phyloP scores from a whole-genome alignment of 352 stramenopile species.

The Bremia lactucae region DNA sequence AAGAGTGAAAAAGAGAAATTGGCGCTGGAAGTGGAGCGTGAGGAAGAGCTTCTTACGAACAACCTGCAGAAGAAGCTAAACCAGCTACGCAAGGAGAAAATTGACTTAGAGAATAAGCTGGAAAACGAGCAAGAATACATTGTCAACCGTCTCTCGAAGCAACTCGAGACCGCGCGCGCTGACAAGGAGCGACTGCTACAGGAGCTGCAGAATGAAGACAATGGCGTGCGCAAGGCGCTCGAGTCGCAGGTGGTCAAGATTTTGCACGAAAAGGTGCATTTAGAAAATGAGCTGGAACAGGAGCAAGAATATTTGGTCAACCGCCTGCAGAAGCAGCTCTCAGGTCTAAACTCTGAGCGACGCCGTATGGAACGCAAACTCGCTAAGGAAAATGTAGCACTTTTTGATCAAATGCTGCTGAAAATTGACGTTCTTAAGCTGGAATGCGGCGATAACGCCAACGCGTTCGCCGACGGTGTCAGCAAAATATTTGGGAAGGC shows the following conservation, averaged over 20 bases:
- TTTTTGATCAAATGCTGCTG: slow-evolving; percentile 57
- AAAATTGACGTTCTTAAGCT: slow-evolving; percentile 50
- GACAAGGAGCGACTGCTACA: slow-evolving; percentile 62
- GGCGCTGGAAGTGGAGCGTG: slow-evolving; percentile 79
- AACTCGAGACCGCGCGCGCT: slow-evolving; percentile 54
- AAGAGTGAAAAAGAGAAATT: slow-evolving; percentile 86
- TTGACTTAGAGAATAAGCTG: slow-evolving; percentile 88
- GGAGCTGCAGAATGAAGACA: slow-evolving; percentile 62
- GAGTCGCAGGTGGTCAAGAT: slow-evolving; percentile 78
- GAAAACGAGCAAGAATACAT: slow-evolving; percentile 89
- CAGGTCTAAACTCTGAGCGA: slow-evolving; percentile 52
- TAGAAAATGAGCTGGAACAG: slow-evolving; percentile 83
- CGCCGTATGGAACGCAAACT: slow-evolving; percentile 64
- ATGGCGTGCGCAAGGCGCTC: slow-evolving; percentile 45
- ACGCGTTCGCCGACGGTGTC: slow-evolving; percentile 51
- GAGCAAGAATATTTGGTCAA: slow-evolving; percentile 85
- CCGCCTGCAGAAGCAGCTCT: slow-evolving; percentile 74
- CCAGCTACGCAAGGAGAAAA: slow-evolving; percentile 80
- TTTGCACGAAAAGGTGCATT: slow-evolving; percentile 69
- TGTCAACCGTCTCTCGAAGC: slow-evolving; percentile 85
- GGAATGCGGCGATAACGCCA: slow-evolving; percentile 47
- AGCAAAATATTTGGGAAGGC: slow-evolving; percentile 30
- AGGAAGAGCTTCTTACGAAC: slow-evolving; percentile 88
- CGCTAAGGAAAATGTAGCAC: slow-evolving; percentile 55
- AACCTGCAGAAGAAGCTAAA: slow-evolving; percentile 85